Evolutionary conservation across 352 stramenopile species (phyloP).

Genomic region (Phytophthora tentaculata): DNA sequence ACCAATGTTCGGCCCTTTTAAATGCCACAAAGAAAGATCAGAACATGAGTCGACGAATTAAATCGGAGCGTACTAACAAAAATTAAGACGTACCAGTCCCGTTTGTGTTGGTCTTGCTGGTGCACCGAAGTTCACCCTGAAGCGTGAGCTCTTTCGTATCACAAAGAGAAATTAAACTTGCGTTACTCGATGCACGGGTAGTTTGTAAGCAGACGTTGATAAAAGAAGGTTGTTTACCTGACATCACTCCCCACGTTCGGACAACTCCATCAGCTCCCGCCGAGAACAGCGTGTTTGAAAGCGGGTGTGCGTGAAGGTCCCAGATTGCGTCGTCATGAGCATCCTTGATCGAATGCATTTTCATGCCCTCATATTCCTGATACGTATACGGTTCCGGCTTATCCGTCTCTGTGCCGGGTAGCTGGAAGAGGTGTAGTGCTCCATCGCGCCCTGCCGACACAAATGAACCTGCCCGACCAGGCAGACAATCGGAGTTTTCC

Average conservation of each 20-base stretch:
- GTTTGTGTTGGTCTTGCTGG: conserved; percentile 58
- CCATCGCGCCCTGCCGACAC: conserved; percentile 81
- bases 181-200: conserved; percentile 7
- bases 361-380: conserved; percentile 77
- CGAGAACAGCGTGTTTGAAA: conserved; percentile 87
- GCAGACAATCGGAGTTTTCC: conserved; percentile 69
- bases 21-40: background rate
- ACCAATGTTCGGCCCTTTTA: conserved; percentile 49
- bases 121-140: conserved; percentile 76
- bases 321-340: conserved; percentile 86
- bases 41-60: background rate
- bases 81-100: conserved; percentile 41
- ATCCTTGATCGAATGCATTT: conserved; percentile 69
- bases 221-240: conserved; percentile 46
- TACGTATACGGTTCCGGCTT: conserved; percentile 74
- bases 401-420: conserved; percentile 63
- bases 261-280: conserved; percentile 81
- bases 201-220: background rate
- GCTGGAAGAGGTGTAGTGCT: conserved; percentile 68
- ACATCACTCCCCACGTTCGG: conserved; percentile 76
- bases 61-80: background rate
- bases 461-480: conserved; percentile 65
- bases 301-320: conserved; percentile 80
- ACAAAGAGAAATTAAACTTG: conserved; percentile 2
- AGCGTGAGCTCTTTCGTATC: conserved; percentile 63